Evolutionary conservation across 805 yeast species (phyloP).

Genomic region (Lachancea cidri): DNA sequence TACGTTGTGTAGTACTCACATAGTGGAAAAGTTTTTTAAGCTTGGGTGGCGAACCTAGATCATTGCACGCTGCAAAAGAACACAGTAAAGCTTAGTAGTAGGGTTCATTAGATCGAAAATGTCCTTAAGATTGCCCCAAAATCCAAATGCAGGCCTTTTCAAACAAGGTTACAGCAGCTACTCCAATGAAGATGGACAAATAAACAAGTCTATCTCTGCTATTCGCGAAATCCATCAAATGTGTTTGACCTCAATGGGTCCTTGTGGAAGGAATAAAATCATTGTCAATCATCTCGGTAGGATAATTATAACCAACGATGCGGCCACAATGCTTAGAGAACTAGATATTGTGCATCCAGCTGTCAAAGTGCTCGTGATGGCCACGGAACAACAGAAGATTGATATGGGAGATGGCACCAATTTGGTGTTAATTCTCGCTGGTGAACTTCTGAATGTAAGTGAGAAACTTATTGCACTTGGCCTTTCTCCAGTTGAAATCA

Average conservation of each 20-base stretch:
- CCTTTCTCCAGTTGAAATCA: conserved; percentile 84
- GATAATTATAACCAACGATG: conserved; percentile 89
- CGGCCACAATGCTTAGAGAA: conserved; percentile 95
- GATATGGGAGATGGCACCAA: conserved; percentile 98
- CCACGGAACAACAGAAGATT: conserved; percentile 91
- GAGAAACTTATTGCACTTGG: conserved; percentile 83
- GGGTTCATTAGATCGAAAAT: conserved; percentile 33
- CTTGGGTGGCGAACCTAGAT: not conserved
- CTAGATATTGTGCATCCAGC: conserved; percentile 96
- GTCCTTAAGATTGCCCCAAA: conserved; percentile 88
- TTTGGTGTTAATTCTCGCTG: conserved; percentile 85
- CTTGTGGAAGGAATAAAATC: conserved; percentile 95
- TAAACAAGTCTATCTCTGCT: conserved; percentile 86
- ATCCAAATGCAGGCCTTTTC: conserved; percentile 90
- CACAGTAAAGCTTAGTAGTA: not conserved
- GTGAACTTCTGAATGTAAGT: conserved; percentile 81
- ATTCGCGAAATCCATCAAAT: conserved; percentile 88
- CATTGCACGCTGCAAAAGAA: not conserved
- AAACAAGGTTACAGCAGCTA: conserved; percentile 91
- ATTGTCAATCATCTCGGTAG: conserved; percentile 84
- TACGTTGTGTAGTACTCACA: not conserved
- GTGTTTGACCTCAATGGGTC: conserved; percentile 94
- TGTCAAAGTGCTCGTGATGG: conserved; percentile 92
- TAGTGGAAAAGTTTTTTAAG: not conserved
- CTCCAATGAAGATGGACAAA: conserved; percentile 90